These are phyloP conservation scores for Thozetella sp. DNA, from an alignment of 495 filamentous ascomycete species.

Conservation along the genomic window DNA sequence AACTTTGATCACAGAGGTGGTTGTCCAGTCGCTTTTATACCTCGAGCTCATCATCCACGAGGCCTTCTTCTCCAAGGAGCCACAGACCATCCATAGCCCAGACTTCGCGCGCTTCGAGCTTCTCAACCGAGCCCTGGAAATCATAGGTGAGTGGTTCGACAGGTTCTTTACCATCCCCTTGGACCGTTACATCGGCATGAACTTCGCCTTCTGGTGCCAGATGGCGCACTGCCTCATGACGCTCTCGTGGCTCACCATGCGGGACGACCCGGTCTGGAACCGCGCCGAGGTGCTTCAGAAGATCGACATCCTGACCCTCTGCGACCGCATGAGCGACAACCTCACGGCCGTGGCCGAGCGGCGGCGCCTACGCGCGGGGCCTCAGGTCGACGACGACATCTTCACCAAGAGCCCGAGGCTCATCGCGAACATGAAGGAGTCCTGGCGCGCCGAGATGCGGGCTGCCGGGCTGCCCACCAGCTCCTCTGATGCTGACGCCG, in stretches of 20 bases:
- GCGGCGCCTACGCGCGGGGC: constrained; percentile 6
- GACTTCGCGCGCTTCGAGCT: constrained; percentile 25
- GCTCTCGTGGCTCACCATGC: constrained; percentile 23
- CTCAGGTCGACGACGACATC: constrained; percentile 16
- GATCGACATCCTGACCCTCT: constrained; percentile 28
- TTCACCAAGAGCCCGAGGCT: constrained; percentile 17
- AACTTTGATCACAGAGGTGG: constrained; percentile 25
- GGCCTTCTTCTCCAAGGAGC: constrained; percentile 26
- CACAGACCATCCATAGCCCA: constrained; percentile 10
- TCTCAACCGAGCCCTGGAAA: constrained; percentile 22
- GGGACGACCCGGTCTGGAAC: constrained; percentile 39
- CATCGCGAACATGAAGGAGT: constrained; percentile 13
- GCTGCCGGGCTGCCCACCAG: not conserved
- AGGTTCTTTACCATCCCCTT: constrained; percentile 25
- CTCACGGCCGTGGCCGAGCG: constrained; percentile 15
- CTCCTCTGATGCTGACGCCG: not conserved
- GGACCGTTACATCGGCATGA: constrained; percentile 23
- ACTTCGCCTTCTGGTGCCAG: constrained; percentile 27
- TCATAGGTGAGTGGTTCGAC: constrained; percentile 22
- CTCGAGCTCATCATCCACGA: constrained; percentile 48
- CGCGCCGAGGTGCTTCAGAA: constrained; percentile 19
- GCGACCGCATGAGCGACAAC: constrained; percentile 22
- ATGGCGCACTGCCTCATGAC: constrained; percentile 25
- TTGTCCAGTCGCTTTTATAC: constrained; percentile 35
- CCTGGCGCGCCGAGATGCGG: constrained; percentile 14